A percentile compares a stretch with the other conserved stretches of the same genome.
phyloP scores from a whole-genome alignment of 2,329 filamentous ascomycete genomes.

The Coleophoma eucalyptorum region DNA sequence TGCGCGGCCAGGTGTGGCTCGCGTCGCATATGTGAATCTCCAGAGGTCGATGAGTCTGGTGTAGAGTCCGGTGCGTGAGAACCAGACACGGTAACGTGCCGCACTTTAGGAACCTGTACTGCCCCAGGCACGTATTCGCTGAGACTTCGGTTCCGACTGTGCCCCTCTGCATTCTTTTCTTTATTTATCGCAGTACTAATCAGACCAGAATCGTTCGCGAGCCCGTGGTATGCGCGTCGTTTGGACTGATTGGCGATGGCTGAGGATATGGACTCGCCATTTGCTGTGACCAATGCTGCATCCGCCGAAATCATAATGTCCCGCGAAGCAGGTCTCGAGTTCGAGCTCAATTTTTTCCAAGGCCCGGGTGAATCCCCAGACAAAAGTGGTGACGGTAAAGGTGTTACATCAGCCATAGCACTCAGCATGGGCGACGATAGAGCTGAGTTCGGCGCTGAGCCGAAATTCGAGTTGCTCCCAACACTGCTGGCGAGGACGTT shows the following conservation, averaged over 20 bases:
- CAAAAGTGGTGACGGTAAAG: constrained; percentile 72
- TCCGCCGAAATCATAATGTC: constrained; percentile 39
- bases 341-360: constrained; percentile 49
- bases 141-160: constrained; percentile 74
- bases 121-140: constrained; percentile 84
- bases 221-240: constrained; percentile 51
- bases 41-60: constrained; percentile 44
- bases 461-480: constrained; percentile 31
- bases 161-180: constrained; percentile 31
- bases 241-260: constrained; percentile 49
- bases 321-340: constrained; percentile 41
- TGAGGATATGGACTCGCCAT: constrained; percentile 48
- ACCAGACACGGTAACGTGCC: constrained; percentile 71
- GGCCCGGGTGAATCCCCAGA: constrained; percentile 62
- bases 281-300: constrained; percentile 45
- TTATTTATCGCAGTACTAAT: constrained; percentile 14
- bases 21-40: constrained; percentile 57
- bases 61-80: constrained; percentile 43
- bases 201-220: constrained; percentile 24
- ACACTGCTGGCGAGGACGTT: constrained; percentile 46
- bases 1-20: constrained; percentile 79
- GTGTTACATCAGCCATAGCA: constrained; percentile 75
- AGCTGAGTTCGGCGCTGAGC: constrained; percentile 59
- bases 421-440: constrained; percentile 71
- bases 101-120: constrained; percentile 59